Evolutionary conservation across 2,329 filamentous ascomycete genomes (phyloP).

Genomic region (Neodidymelliopsis sp.): DNA sequence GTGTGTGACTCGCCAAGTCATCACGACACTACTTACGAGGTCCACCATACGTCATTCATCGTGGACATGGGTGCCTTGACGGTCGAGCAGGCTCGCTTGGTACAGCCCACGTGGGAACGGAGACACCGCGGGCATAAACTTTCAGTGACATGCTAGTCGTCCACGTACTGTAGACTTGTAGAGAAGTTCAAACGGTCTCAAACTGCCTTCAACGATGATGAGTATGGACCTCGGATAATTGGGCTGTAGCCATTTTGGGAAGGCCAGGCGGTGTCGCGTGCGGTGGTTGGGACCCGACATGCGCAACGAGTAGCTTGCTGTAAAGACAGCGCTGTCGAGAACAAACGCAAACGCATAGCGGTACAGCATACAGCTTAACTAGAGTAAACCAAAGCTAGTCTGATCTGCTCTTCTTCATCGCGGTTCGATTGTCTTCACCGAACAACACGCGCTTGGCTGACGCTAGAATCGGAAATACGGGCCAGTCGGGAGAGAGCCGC

Average conservation of each 20-base stretch:
- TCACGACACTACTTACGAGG: too few relatives aligned
- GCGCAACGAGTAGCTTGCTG: slow-evolving; percentile 2
- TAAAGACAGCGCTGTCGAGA: neutral
- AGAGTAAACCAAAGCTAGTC: too few relatives aligned
- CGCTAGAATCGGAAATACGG: slow-evolving; percentile 10
- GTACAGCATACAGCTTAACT: too few relatives aligned
- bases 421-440: neutral
- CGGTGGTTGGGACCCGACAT: slow-evolving; percentile 5
- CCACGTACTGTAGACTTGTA: too few relatives aligned
- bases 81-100: neutral
- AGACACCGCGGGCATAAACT: neutral
- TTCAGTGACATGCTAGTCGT: too few relatives aligned
- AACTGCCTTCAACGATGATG: too few relatives aligned
- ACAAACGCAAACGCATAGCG: neutral
- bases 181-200: too few relatives aligned
- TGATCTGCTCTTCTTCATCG: neutral
- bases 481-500: slow-evolving; percentile 33
- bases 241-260: slow-evolving; percentile 1
- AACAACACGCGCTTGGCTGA: slow-evolving; percentile 7
- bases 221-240: neutral
- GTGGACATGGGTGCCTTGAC: slow-evolving; percentile 7
- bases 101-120: slow-evolving; percentile 2
- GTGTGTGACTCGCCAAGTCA: neutral
- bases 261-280: slow-evolving; percentile 20
- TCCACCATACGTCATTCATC: neutral